Evolutionary conservation across 78 protist species (phyloP), one percentile per base, ranked within the genome.

Genomic region (Diacronema lutheri): DNA sequence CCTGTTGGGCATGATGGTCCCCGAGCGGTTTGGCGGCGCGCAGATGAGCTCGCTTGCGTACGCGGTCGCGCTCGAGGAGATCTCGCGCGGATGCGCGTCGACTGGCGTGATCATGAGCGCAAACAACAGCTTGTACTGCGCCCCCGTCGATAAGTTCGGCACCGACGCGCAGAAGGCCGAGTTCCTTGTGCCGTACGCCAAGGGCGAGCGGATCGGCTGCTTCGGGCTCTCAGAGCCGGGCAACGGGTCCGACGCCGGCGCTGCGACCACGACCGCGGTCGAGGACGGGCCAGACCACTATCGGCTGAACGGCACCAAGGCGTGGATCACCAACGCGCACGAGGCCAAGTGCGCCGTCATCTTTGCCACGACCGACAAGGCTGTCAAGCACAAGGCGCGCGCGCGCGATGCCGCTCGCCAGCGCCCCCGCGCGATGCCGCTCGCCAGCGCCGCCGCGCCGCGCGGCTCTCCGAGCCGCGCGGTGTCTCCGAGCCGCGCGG

Each of bases 61-160:
- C 40, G 88, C 93, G 19, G 46, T 97, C 41, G 95, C 94, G n/a
- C 88, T 97, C 72, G 99, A 97, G 71, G 98, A 84, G 64, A 84
- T 84, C 61, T 73, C 83, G 23, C 58, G 78, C 12, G 88, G 88
- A 26, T 84, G 88, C 61, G 88, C 88, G 20, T 35, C 78, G 33
- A 21, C 66, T 1, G 88, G 88, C 5, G 88, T 84, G 31, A 58
- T 84, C 60, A 84, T 84, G 88, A 58, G 74, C 6, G 88, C 44
- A n/a, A 68, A 84, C 81, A 84, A 84, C 64, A 44, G 44, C 21
- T 76, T 62, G n/a, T 64, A 55, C 86, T 66, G 86, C 79, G 77
- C 44, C 1, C 86, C 86, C 26, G 68, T 83, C 69, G 6, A 26
- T 31, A 55, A 16, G 82, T 84, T 23, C 72, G 81, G 88, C 73